A percentile compares a stretch with the other conserved stretches of the same genome.
These are phyloP conservation scores for Luffa aegyptiaca DNA, from an alignment of 306 rosid species.

Conservation along the genomic window DNA sequence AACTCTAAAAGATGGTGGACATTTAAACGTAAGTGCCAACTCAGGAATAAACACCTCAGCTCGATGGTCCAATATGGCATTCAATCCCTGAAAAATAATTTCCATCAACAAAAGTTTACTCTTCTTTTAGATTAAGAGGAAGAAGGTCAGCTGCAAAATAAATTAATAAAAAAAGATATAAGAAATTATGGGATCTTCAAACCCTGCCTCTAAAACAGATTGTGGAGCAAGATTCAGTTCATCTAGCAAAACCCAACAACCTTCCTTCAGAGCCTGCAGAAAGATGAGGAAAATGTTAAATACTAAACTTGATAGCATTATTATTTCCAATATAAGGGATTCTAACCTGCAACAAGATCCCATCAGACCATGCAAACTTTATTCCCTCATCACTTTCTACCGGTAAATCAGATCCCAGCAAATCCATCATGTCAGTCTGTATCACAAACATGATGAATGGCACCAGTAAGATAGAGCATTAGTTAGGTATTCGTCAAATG, in stretches of 20 bases:
- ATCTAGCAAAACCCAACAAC: conserved; percentile 94
- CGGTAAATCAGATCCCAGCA: conserved; percentile 88
- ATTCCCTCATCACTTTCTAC: conserved; percentile 79
- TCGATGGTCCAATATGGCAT: conserved; percentile 96
- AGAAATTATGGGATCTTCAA: conserved; percentile 1
- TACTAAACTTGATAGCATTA: conserved; percentile 8
- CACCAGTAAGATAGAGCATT: neutral
- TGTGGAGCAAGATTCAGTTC: conserved; percentile 98
- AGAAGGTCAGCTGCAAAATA: neutral
- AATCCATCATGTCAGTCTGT: conserved; percentile 98
- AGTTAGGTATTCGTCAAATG: neutral
- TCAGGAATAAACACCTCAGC: conserved; percentile 97
- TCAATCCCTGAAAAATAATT: conserved; percentile 54
- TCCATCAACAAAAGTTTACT: conserved; percentile 7
- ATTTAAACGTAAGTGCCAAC: conserved; percentile 64
- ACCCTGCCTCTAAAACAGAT: conserved; percentile 72
- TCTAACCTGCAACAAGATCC: conserved; percentile 81
- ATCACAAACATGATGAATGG: conserved; percentile 4
- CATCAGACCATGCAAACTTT: conserved; percentile 94
- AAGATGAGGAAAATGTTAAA: conserved; percentile 16
- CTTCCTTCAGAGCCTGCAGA: conserved; percentile 83
- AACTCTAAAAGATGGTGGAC: conserved; percentile 78
- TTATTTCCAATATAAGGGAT: conserved; percentile 4
- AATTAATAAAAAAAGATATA: neutral
- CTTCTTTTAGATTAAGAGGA: neutral